These are phyloP conservation scores for Typha latifolia DNA, from an alignment of 176 grass and related monocot genomes.

Conservation along the genomic window DNA sequence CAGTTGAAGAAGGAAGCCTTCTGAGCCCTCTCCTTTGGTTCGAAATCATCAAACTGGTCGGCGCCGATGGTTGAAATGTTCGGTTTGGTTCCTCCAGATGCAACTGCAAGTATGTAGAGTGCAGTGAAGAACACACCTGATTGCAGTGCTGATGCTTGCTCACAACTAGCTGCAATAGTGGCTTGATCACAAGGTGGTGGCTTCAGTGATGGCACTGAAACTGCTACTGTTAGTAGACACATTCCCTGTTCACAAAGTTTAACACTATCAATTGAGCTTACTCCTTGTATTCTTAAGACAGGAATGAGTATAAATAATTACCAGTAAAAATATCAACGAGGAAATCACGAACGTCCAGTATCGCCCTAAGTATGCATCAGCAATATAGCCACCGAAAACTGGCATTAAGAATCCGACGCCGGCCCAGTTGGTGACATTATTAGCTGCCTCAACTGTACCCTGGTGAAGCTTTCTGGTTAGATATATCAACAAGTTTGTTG, in stretches of 20 bases:
- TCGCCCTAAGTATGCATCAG: constrained; percentile 38
- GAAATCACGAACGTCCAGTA: no score
- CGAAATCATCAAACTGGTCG: constrained; percentile 35
- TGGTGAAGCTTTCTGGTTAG: constrained; percentile 32
- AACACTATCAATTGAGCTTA: not conserved
- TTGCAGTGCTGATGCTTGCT: constrained; percentile 19
- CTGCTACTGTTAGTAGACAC: constrained; percentile 23
- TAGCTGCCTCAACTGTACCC: constrained; percentile 29
- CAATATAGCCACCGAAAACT: constrained; percentile 25
- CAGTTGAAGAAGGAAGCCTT: constrained; percentile 53
- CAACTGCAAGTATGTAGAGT: constrained; percentile 28
- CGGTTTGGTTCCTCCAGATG: constrained; percentile 29
- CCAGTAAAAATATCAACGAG: constrained; percentile 1
- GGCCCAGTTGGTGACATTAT: constrained; percentile 31
- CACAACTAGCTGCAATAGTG: constrained; percentile 16
- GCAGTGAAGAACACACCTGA: constrained; percentile 33
- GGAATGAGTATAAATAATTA: constrained; percentile 11
- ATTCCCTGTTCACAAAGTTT: constrained; percentile 25
- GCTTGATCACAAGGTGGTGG: constrained; percentile 13
- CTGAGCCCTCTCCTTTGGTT: constrained; percentile 21
- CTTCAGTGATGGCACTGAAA: constrained; percentile 2
- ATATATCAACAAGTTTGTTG: constrained; percentile 40
- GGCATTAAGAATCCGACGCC: constrained; percentile 30
- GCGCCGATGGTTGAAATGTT: constrained; percentile 25
- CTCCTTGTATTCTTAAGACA: not conserved